phyloP scores from a whole-genome alignment of 805 yeast genomes.

The Tetrapisispora iriomotensis region DNA sequence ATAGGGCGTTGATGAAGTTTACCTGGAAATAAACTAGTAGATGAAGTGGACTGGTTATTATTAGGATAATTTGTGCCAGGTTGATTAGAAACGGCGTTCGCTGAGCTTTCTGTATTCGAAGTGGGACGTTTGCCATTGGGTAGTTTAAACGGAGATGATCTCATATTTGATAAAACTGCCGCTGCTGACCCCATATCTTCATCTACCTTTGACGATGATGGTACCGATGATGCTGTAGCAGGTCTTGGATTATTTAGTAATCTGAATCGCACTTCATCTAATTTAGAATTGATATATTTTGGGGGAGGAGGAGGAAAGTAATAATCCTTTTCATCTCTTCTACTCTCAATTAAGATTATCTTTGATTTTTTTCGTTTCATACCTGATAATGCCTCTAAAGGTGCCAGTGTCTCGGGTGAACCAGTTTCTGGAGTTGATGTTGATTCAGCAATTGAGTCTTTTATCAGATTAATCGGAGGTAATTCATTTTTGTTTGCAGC shows the following conservation, averaged over 20 bases:
- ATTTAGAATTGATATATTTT: conserved; percentile 25
- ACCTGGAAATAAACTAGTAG: conserved; percentile 13
- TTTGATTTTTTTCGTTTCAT: neutral
- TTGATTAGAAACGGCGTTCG: too few relatives aligned
- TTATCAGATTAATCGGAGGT: neutral
- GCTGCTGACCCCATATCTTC: conserved; percentile 28
- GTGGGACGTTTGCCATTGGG: conserved; percentile 4
- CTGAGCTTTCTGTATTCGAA: neutral
- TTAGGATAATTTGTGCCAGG: conserved; percentile 5
- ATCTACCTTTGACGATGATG: conserved; percentile 7
- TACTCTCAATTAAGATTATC: neutral
- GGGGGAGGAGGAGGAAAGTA: conserved; percentile 21
- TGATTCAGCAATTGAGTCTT: neutral
- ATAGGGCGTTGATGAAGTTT: conserved; percentile 18
- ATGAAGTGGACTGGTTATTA: conserved; percentile 22
- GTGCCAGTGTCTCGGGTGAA: neutral
- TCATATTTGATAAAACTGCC: conserved; percentile 26
- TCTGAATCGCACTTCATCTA: conserved; percentile 25
- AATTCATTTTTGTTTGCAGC: neutral
- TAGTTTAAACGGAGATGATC: conserved; percentile 27
- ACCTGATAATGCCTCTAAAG: neutral
- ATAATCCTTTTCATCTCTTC: conserved; percentile 4
- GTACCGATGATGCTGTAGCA: conserved; percentile 3
- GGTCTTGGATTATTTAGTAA: conserved; percentile 19
- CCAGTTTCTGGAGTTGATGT: neutral